These are phyloP conservation scores for Apiospora malaysiana DNA, from an alignment of 2,329 filamentous ascomycete genomes.

Conservation along the genomic window DNA sequence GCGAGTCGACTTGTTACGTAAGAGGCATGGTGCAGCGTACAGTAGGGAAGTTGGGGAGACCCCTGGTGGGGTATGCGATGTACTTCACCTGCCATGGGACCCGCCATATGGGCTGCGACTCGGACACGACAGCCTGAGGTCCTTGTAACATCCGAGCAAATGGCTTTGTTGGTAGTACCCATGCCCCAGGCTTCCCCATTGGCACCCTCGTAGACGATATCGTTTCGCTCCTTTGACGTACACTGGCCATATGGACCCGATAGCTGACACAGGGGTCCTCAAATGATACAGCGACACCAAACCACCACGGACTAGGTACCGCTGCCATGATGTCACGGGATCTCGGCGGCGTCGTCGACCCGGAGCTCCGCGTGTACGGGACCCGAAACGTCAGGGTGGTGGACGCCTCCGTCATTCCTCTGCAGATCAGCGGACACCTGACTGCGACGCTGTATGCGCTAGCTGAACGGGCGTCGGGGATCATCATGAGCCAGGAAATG, in stretches of 20 bases:
- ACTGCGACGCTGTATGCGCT: slow-evolving; percentile 60
- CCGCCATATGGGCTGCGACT: too few relatives aligned
- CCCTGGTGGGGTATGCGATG: too few relatives aligned
- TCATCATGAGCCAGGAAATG: slow-evolving; percentile 30
- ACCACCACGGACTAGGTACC: slow-evolving; percentile 54
- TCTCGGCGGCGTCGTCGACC: slow-evolving; percentile 56
- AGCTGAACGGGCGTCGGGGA: slow-evolving; percentile 51
- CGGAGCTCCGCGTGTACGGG: slow-evolving; percentile 54
- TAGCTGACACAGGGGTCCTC: slow-evolving; percentile 23
- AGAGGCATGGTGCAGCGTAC: too few relatives aligned
- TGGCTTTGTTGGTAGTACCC: too few relatives aligned
- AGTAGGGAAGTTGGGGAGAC: too few relatives aligned
- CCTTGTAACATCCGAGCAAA: too few relatives aligned
- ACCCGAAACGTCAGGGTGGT: slow-evolving; percentile 55
- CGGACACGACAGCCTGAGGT: too few relatives aligned
- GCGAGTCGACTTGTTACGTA: too few relatives aligned
- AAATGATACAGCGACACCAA: slow-evolving; percentile 32
- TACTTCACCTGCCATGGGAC: too few relatives aligned
- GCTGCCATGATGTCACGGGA: slow-evolving; percentile 56
- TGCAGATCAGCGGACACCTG: slow-evolving; percentile 55
- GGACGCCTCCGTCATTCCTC: slow-evolving; percentile 55
- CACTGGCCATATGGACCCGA: neutral
- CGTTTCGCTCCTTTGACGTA: neutral
- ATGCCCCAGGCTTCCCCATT: too few relatives aligned
- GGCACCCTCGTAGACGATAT: neutral